Percentiles rank a stretch among this genome's conserved stretches.
These are phyloP conservation scores for Alopecurus myosuroides DNA, from an alignment of 176 grass and related monocot genomes.

Conservation along the genomic window DNA sequence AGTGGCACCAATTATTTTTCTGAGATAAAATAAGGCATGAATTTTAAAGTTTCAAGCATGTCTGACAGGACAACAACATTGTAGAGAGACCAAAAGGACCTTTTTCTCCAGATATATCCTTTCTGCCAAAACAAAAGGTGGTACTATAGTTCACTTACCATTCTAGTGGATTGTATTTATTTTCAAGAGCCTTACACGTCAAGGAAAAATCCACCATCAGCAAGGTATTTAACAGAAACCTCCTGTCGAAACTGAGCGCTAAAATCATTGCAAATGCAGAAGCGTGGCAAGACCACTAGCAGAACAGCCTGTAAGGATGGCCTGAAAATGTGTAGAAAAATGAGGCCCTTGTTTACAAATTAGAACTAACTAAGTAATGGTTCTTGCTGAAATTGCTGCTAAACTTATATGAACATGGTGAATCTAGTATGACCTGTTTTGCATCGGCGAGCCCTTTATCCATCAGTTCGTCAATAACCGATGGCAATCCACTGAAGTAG, in stretches of 20 bases:
- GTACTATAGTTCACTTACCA: background rate
- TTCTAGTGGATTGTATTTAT: background rate
- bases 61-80: conserved; percentile 37
- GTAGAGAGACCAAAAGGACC: conserved; percentile 34
- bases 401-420: background rate
- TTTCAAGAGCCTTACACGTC: conserved; percentile 40
- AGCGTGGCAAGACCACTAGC: conserved; percentile 66
- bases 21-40: too few species aligned
- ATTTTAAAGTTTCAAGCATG: background rate
- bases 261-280: conserved; percentile 77
- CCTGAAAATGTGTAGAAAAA: conserved; percentile 35
- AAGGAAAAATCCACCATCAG: conserved; percentile 85
- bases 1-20: too few species aligned
- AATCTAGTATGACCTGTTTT: conserved; percentile 41
- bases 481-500: conserved; percentile 67
- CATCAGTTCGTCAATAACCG: conserved; percentile 54
- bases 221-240: conserved; percentile 61
- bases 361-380: background rate
- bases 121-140: conserved; percentile 25
- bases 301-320: conserved; percentile 73
- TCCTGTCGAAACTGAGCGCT: conserved; percentile 25
- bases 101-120: conserved; percentile 68
- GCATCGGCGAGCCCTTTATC: conserved; percentile 51
- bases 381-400: background rate
- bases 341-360: background rate